Evolutionary conservation across 257 asterid genomes (phyloP), one percentile per base, ranked within the genome.

Genomic region (Ilex aquifolium): DNA sequence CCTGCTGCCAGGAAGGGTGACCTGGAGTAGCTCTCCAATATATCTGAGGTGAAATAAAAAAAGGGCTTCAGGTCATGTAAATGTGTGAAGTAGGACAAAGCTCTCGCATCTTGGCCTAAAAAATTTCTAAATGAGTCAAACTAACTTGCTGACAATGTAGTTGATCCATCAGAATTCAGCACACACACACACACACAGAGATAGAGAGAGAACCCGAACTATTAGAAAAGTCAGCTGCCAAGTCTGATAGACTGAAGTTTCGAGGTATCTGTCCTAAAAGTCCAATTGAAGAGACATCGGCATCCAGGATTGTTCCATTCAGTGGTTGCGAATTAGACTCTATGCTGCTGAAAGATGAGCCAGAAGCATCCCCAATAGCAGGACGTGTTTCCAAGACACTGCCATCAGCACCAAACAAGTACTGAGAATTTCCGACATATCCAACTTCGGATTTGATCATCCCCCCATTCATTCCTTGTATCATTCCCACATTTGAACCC

Each of bases 261-360:
- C 93, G 91, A 42, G 98, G 93, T 32, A 92, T 85, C 83, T 86
- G 98, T 60, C 95, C 88, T 79, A 92, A 74, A 53, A 83, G 77
- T 46, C 95, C 95, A 63, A 80, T 78, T 9, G 90, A 64, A 72
- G 78, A 67, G 50, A 66, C 62, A 70, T 82, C 91, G 5, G 78
- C 74, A 67, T 83, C 91, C 71, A 85, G 62, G 52, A 76, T 63
- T 14, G 77, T 56, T 76, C 76, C 95, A 10, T 71, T 72, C 76
- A 83, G 48, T 1, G 84, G 67, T 60, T 79, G 92, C 6, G 86
- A 64, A 66, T 79, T 79, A 61, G 93, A 65, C 67, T 80, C 89
- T 5, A 74, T 86, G 32, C 84, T 75, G 70, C 78, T 76, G 69
- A 82, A 89, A 50, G 90, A 82, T 71, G 96, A 82, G 71, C 80